phyloP scores from a whole-genome alignment of 2,329 filamentous ascomycete genomes.

The Colletotrichum lupini region DNA sequence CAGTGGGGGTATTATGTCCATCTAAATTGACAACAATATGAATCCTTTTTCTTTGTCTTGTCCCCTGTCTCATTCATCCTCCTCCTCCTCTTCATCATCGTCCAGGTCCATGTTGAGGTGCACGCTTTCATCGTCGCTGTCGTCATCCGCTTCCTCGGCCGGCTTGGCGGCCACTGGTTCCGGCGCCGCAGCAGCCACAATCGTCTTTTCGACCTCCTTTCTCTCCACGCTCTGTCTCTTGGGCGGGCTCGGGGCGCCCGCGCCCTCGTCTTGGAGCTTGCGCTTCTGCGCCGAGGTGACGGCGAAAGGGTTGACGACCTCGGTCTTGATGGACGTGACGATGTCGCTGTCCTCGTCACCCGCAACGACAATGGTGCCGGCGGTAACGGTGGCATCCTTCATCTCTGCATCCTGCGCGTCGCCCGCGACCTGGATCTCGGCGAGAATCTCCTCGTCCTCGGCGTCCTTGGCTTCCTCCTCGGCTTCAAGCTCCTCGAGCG shows the following conservation, averaged over 20 bases:
- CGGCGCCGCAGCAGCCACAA: conserved; percentile 2
- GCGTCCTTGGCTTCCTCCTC: conserved; percentile 58
- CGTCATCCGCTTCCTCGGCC: conserved; percentile 51
- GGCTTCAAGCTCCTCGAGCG: conserved; percentile 47
- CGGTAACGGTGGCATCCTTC: not conserved
- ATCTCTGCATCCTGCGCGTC: conserved; percentile 50
- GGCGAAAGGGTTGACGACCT: conserved; percentile 33
- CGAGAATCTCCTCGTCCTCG: conserved; percentile 44
- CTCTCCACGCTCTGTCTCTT: conserved; percentile 37
- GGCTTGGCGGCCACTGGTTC: conserved; percentile 21
- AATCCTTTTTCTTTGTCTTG: conserved; percentile 44
- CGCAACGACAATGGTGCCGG: conserved; percentile 19
- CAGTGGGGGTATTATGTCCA: conserved; percentile 27
- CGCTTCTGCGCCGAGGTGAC: conserved; percentile 49
- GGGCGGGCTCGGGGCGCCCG: conserved; percentile 41
- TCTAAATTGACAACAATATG: conserved; percentile 1
- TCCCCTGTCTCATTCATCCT: conserved; percentile 36
- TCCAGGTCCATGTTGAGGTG: conserved; percentile 71
- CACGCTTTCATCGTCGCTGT: conserved; percentile 64
- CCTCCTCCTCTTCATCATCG: conserved; percentile 57
- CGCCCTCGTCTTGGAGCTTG: conserved; percentile 49
- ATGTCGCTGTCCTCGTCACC: conserved; percentile 4
- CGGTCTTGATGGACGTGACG: conserved; percentile 42
- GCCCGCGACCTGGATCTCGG: conserved; percentile 48
- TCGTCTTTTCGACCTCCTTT: conserved; percentile 10